phyloP scores from a whole-genome alignment of 345 rosid species.

The Erucastrum elatum region DNA sequence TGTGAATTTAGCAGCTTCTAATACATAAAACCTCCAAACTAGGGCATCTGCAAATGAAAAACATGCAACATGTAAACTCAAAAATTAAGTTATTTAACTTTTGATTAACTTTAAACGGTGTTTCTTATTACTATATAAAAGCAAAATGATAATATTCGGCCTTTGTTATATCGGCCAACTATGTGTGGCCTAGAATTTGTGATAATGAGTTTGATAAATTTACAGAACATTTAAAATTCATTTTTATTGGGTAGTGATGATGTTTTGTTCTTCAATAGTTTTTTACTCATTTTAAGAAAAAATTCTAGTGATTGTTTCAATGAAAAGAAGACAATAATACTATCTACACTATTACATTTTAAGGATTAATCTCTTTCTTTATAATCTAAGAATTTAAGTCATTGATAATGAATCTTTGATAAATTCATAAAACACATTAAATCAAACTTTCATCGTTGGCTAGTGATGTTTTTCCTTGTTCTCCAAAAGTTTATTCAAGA shows the following conservation, averaged over 20 bases:
- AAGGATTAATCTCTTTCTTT: neutral
- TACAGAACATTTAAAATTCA: neutral
- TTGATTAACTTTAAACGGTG: neutral
- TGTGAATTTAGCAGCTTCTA: neutral
- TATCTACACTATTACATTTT: neutral
- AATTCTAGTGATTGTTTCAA: neutral
- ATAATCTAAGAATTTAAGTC: neutral
- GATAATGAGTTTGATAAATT: neutral
- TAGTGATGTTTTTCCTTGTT: too few relatives aligned
- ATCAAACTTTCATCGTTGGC: neutral
- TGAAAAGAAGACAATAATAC: neutral
- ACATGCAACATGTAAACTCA: neutral
- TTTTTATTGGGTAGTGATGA: neutral
- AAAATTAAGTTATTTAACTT: neutral
- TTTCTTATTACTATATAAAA: neutral
- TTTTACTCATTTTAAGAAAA: too few relatives aligned
- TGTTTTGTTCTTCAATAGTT: neutral
- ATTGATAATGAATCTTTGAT: too few relatives aligned
- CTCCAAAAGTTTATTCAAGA: neutral
- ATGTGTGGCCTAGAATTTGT: neutral
- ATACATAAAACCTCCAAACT: neutral
- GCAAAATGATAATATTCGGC: neutral
- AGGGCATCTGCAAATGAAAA: neutral
- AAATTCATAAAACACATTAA: neutral
- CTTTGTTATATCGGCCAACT: neutral